Base-by-base conservation (phyloP, 257 asterid species). In the Lycium ferocissimum region DNA sequence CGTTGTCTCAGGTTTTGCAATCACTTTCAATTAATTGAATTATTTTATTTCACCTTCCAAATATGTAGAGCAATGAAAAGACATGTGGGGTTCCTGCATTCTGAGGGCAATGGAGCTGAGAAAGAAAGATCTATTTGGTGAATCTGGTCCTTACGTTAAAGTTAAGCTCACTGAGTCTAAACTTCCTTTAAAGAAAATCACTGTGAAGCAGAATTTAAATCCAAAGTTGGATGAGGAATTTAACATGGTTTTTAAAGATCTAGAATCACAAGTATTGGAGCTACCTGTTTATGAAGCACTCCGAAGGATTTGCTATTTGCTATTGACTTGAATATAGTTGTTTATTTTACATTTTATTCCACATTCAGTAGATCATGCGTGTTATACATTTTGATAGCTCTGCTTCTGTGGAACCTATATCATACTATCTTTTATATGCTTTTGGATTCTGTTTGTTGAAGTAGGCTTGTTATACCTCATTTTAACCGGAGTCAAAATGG, bases 191-290 rank as follows among this genome's bases (percentile, higher is more conserved):
- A 96, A 96, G 93, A 96, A 96, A 89, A 94, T 98, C 18, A 83
- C 93, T 18, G 98, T 96, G 83, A 94, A 86, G 89, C 98, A 93
- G 81, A 94, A 96, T 85, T 88, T 96, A 87, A 93, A 91, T 87
- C 98, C 99, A 1, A 97, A 94, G 89, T 96, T 98, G 99, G 91
- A 94, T 81, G 97, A 94, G 90, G 99, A 96, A 84, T 96, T 93
- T 87, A 93, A 92, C 85, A 87, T 94, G 89, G 95, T 93, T 83
- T 87, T 96, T 20, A 94, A 93, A 90, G 98, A 93, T 89, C 99
- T 95, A 5, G 91, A 94, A 89, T 86, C 98, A 22, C 99, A 97
- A 91, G 95, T 89, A 17, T 86, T 95, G 70, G 98, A 97, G 89
- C 83, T 95, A 67, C 1, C 6, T 83, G 95, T 97, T 78, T 94